Conservation (phyloP, 2,329 filamentous ascomycete species). For the Cladophialophora immunda region DNA sequence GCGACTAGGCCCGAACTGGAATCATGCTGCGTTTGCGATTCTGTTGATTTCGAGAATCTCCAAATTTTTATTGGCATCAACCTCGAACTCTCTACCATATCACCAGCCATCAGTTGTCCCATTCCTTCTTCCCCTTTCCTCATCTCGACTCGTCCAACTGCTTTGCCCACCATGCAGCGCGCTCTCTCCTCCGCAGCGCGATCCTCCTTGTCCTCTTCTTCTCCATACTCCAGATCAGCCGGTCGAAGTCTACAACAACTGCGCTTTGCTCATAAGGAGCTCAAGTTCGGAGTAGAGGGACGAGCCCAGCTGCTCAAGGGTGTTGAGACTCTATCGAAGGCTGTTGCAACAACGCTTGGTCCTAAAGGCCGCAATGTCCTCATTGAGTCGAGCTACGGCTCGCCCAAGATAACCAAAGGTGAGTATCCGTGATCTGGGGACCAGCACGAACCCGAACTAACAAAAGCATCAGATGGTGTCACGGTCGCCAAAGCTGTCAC, state of each 20-base stretch:
- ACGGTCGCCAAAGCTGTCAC: slow-evolving; percentile 88
- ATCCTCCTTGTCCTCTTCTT: slow-evolving; percentile 79
- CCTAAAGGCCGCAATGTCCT: slow-evolving; percentile 98
- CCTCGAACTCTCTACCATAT: slow-evolving; percentile 41
- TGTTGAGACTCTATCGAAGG: slow-evolving; percentile 96
- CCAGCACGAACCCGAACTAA: slow-evolving; percentile 18
- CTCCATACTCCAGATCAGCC: slow-evolving; percentile 63
- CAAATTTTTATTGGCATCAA: slow-evolving; percentile 40
- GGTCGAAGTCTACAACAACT: slow-evolving; percentile 83
- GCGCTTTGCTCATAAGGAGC: slow-evolving; percentile 86
- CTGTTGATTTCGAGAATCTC: slow-evolving; percentile 33
- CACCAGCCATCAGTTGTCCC: slow-evolving; percentile 23
- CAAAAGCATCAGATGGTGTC: slow-evolving; percentile 73
- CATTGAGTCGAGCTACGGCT: slow-evolving; percentile 98
- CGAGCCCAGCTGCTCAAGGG: slow-evolving; percentile 88
- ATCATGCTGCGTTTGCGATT: slow-evolving; percentile 13
- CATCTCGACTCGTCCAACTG: slow-evolving; percentile 45
- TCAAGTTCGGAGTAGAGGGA: slow-evolving; percentile 97
- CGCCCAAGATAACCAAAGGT: slow-evolving; percentile 99
- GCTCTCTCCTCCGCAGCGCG: slow-evolving; percentile 83
- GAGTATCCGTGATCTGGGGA: slow-evolving; percentile 46
- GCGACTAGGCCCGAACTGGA: slow-evolving; percentile 19
- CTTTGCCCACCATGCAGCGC: slow-evolving; percentile 81
- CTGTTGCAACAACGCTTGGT: slow-evolving; percentile 93
- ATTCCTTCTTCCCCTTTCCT: slow-evolving; percentile 44